Base-by-base conservation (phyloP, 2,329 filamentous ascomycete species). In the Xylogone sp. region DNA sequence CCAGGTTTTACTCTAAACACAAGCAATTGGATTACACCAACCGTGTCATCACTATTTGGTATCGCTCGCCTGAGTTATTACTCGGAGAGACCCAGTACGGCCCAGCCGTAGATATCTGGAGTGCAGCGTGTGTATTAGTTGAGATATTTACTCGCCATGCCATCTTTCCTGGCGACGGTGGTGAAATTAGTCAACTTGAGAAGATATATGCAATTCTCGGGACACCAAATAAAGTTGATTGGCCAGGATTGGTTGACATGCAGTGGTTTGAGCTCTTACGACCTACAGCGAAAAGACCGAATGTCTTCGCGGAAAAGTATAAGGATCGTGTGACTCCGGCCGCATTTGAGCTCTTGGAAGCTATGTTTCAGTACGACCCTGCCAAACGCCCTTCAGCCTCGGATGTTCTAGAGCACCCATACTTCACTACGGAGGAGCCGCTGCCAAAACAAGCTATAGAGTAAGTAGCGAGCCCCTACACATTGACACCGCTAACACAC, bases 1-100 rank as follows among this genome's bases (percentile, higher is more conserved):
- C 94, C 12, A 86, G 95, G 34, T 99, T 99, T 70, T 99, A 96
- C 65, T 89, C 91, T 29, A 99, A 99, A 68, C 86, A 87, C 46
- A 85, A 87, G 54, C 89, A 94, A 68, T 81, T 96, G 45, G 93
- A 99, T 68, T 99, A 99, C 69, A 99, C 94, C 1, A 99, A 99
- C 66, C 88, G 94, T 31, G 95, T 99, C 61, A 96, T 99, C 66
- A 99, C 94, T 2, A 97, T 99, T 59, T 99, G 95, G 95, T 97
- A 97, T 68, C 83, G 92, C 3, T 89, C 90, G 0, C 91, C 92
- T 0, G 92, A 97, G 67, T 78, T 97, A n/a, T 75, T 96, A 0
- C 79, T 96, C 1, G 92, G 92, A 6, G 91, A 96, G 69, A 96
- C 92, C 4, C 84, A 89, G 61, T 97, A 97, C 65, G 90, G 88